Conservation (phyloP, 306 rosid species). For the Begonia masoniana region DNA sequence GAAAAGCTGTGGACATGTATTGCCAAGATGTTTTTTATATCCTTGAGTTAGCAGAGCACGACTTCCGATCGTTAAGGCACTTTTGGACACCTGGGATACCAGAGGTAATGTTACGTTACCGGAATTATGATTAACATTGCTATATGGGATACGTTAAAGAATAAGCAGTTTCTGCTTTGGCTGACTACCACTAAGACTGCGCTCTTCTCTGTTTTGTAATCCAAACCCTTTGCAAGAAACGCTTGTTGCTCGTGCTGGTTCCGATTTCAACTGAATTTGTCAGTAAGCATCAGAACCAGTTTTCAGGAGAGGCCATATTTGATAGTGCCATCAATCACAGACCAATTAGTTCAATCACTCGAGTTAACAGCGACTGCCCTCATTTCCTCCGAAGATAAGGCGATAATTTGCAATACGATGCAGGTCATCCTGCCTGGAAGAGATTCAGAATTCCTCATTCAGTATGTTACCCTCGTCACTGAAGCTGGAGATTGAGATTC, state of each 20-base stretch:
- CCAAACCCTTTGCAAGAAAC: slow-evolving; percentile 21
- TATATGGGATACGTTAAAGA: slow-evolving; percentile 18
- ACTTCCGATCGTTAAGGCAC: slow-evolving; percentile 18
- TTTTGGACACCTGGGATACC: slow-evolving; percentile 31
- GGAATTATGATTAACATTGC: slow-evolving; percentile 13
- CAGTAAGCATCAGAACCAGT: slow-evolving; percentile 23
- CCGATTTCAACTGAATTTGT: slow-evolving; percentile 13
- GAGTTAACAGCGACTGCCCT: slow-evolving; percentile 26
- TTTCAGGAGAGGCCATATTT: slow-evolving; percentile 29
- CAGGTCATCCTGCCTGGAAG: slow-evolving; percentile 25
- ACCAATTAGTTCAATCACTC: slow-evolving; percentile 32
- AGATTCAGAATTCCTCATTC: slow-evolving; percentile 30
- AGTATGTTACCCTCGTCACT: neutral
- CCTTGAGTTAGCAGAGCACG: slow-evolving; percentile 14
- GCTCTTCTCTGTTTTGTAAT: slow-evolving; percentile 19
- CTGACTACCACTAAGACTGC: slow-evolving; percentile 26
- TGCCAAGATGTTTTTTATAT: slow-evolving; percentile 32
- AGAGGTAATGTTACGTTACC: slow-evolving; percentile 15
- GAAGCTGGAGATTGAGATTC: slow-evolving; percentile 14
- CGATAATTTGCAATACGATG: slow-evolving; percentile 17
- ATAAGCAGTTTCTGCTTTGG: slow-evolving; percentile 17
- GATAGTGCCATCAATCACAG: slow-evolving; percentile 21
- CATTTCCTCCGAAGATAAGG: slow-evolving; percentile 16
- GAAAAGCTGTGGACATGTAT: slow-evolving; percentile 17
- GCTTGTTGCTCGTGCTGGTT: slow-evolving; percentile 14